phyloP scores from a whole-genome alignment of 2,329 filamentous ascomycete genomes.

The Neurospora sp. region DNA sequence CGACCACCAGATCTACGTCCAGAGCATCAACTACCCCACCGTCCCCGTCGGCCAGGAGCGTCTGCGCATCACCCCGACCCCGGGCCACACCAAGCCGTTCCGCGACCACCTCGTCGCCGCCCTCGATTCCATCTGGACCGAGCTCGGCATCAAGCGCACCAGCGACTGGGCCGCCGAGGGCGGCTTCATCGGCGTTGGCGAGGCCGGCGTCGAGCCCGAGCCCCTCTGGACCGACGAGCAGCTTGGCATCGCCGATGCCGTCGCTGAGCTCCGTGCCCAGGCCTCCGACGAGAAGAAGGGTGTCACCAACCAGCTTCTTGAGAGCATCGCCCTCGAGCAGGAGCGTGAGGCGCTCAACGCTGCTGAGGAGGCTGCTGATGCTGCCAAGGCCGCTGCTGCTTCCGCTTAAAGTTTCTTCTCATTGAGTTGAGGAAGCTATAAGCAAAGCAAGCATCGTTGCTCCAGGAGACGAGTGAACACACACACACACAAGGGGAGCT shows the following conservation, averaged over 20 bases:
- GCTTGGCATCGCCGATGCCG: slow-evolving; percentile 62
- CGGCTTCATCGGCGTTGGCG: slow-evolving; percentile 90
- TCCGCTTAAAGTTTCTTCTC: slow-evolving; percentile 1
- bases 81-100: slow-evolving; percentile 77
- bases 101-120: slow-evolving; percentile 79
- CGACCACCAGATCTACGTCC: slow-evolving; percentile 90
- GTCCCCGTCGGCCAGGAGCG: slow-evolving; percentile 97
- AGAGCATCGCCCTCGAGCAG: slow-evolving; percentile 36
- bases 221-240: slow-evolving; percentile 92
- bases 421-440: neutral
- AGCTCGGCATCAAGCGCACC: slow-evolving; percentile 79
- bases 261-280: slow-evolving; percentile 48
- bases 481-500: neutral
- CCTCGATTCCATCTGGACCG: slow-evolving; percentile 78
- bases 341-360: slow-evolving; percentile 21
- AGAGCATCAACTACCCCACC: slow-evolving; percentile 98
- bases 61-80: slow-evolving; percentile 90
- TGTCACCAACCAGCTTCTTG: slow-evolving; percentile 50
- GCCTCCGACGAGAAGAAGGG: slow-evolving; percentile 23
- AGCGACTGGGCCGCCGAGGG: slow-evolving; percentile 85
- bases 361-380: slow-evolving; percentile 14
- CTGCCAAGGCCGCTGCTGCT: neutral
- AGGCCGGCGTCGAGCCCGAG: slow-evolving; percentile 49
- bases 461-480: neutral
- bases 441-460: neutral